Evolutionary conservation across 331 rosid genomes (phyloP).

Genomic region (Quercus tomentella): DNA sequence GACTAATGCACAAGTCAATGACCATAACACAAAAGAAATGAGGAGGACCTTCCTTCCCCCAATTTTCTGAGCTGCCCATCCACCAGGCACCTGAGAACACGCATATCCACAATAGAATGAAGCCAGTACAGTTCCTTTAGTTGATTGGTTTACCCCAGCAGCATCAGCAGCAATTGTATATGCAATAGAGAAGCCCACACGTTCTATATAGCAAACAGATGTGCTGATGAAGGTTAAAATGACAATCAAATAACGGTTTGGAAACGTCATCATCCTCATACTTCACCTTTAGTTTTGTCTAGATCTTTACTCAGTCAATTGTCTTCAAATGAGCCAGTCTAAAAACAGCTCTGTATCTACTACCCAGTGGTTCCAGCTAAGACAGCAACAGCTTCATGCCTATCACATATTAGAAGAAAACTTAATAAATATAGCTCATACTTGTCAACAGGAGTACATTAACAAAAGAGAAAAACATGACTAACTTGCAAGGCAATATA

Average conservation of each 20-base stretch:
- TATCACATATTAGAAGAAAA: not conserved
- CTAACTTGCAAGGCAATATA: not conserved
- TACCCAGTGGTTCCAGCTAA: slow-evolving; percentile 2
- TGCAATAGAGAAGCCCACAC: slow-evolving; percentile 93
- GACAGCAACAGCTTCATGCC: slow-evolving; percentile 4
- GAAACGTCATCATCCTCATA: slow-evolving; percentile 34
- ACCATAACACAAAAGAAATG: slow-evolving; percentile 83
- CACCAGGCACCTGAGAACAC: slow-evolving; percentile 97
- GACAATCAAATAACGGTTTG: slow-evolving; percentile 76
- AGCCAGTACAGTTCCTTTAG: slow-evolving; percentile 83
- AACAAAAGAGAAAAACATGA: not conserved
- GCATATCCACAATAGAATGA: slow-evolving; percentile 94
- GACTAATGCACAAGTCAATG: slow-evolving; percentile 71
- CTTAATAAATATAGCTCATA: not conserved
- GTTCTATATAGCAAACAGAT: slow-evolving; percentile 83
- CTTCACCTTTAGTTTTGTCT: slow-evolving; percentile 5
- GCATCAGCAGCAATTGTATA: slow-evolving; percentile 92
- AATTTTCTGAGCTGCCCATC: slow-evolving; percentile 86
- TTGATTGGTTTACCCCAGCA: slow-evolving; percentile 67
- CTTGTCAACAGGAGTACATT: not conserved
- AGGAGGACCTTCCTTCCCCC: slow-evolving; percentile 86
- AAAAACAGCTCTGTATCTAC: not conserved
- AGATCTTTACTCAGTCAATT: not conserved
- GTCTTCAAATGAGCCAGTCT: not conserved
- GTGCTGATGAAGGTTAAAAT: slow-evolving; percentile 88